These are phyloP conservation scores for Dendrocalamus latiflorus DNA, from an alignment of 202 grass and related monocot genomes.

Conservation along the genomic window DNA sequence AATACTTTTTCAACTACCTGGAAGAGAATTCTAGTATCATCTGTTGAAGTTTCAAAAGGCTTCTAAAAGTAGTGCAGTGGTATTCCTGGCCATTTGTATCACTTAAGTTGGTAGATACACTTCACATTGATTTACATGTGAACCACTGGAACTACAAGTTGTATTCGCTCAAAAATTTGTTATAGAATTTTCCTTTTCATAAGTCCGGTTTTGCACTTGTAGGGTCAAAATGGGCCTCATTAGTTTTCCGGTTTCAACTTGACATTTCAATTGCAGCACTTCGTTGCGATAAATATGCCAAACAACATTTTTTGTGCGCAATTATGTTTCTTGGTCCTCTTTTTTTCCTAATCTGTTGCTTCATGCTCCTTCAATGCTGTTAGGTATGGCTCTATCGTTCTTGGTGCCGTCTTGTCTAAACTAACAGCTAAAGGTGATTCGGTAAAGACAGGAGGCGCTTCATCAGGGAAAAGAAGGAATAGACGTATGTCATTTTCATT, in stretches of 20 bases:
- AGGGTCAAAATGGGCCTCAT: background rate
- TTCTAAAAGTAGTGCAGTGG: too few species aligned
- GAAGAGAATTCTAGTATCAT: background rate
- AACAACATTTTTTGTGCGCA: background rate
- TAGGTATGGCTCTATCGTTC: conserved; percentile 84
- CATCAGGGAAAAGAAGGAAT: conserved; percentile 60
- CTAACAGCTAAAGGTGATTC: conserved; percentile 52
- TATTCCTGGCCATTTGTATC: background rate
- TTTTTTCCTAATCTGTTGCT: background rate
- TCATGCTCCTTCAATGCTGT: conserved; percentile 29
- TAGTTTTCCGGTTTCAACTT: background rate
- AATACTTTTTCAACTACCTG: background rate
- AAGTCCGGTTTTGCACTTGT: background rate
- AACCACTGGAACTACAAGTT: background rate
- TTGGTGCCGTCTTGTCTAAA: conserved; percentile 82
- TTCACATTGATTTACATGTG: background rate
- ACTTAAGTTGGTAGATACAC: background rate
- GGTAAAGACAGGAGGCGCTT: conserved; percentile 29
- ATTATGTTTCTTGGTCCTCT: background rate
- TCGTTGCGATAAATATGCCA: background rate
- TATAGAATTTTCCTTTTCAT: background rate
- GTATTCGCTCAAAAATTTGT: background rate
- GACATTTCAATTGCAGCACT: conserved; percentile 7
- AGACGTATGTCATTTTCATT: conserved; percentile 84
- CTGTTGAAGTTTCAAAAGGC: background rate